Percentiles rank a stretch among this genome's conserved stretches.
These are phyloP conservation scores for Ceratocystis cacaofunesta DNA, from an alignment of 2,329 filamentous ascomycete species.

Conservation along the genomic window DNA sequence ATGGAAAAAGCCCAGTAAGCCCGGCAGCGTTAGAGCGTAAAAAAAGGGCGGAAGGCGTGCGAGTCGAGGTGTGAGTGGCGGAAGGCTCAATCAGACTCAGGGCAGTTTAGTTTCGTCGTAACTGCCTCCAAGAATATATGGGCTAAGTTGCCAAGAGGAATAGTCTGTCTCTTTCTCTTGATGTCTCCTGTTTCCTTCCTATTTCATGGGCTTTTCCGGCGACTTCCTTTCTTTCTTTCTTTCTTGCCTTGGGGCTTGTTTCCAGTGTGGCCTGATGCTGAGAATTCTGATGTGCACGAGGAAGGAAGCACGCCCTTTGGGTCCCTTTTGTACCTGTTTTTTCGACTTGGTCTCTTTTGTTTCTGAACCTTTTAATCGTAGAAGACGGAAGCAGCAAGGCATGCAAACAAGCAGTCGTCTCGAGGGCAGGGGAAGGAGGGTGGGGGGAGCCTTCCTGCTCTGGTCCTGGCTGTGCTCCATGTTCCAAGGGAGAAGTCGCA, in stretches of 20 bases:
- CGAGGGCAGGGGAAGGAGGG: not conserved
- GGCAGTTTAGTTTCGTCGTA: not conserved
- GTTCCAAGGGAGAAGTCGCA: not conserved
- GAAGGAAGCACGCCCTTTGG: not conserved
- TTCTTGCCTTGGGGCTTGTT: not conserved
- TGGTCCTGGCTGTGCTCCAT: not conserved
- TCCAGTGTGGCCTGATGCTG: not conserved
- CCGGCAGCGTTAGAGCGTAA: not conserved
- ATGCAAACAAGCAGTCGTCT: slow-evolving; percentile 1
- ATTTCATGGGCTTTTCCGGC: not conserved
- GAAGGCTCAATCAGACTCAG: not conserved
- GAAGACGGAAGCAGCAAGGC: slow-evolving; percentile 2
- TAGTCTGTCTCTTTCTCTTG: not conserved
- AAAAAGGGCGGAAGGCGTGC: not conserved
- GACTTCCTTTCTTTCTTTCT: not conserved
- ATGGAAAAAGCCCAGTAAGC: not conserved
- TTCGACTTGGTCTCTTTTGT: not conserved
- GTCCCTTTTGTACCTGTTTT: not conserved
- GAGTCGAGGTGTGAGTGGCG: not conserved
- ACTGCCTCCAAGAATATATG: not conserved
- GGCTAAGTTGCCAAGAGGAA: not conserved
- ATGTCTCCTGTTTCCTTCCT: not conserved
- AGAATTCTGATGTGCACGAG: not conserved
- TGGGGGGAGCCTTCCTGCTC: not conserved
- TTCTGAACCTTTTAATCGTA: not conserved